Base-by-base conservation (phyloP, 352 stramenopile genomes). In the Aphanomyces astaci region DNA sequence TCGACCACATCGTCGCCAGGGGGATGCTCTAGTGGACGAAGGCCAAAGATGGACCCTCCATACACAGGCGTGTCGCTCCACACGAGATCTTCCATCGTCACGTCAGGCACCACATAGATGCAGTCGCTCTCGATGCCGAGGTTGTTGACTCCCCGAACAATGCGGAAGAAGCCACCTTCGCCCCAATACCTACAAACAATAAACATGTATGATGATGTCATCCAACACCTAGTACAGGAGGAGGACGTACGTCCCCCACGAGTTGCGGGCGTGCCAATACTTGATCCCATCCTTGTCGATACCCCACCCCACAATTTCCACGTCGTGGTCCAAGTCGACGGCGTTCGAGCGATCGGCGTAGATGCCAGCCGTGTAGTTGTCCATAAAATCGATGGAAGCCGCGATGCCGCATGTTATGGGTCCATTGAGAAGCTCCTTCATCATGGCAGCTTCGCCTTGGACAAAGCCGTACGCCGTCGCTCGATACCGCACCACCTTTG, bases 181-280 rank as follows among this genome's bases (percentile, higher is more conserved):
- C 92, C 92, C 91, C 91, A 97, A 74, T 70, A 69, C 53, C 54
- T 66, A 69, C 22, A 46, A 3, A 1, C 15, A 15, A 65, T 54
- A n/a, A n/a, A n/a, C n/a, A n/a, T n/a, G n/a, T n/a, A n/a, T n/a
- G 24, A n/a, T n/a, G n/a, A n/a, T n/a, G n/a, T n/a, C n/a, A n/a
- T n/a, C 39, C 15, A 65, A 24, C 15, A 59, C 30, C 22, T 19
- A 15, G 1, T 15, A 59, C 15, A 24, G 17, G 40, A 1, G 36
- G n/a, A 53, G 11, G 27, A 19, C 53, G 72, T 90, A 92, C 65
- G 92, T 84, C 51, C 90, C 92, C 89, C 95, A 76, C 70, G 84
- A 82, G 92, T 98, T 95, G 54, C 95, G 87, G 39, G 96, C 82
- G 76, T 97, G 90, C 93, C 93, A 98, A 77, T 95, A 98, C 74